Base-by-base conservation (phyloP, 257 asterid species). In the Nicotiana tabacum region DNA sequence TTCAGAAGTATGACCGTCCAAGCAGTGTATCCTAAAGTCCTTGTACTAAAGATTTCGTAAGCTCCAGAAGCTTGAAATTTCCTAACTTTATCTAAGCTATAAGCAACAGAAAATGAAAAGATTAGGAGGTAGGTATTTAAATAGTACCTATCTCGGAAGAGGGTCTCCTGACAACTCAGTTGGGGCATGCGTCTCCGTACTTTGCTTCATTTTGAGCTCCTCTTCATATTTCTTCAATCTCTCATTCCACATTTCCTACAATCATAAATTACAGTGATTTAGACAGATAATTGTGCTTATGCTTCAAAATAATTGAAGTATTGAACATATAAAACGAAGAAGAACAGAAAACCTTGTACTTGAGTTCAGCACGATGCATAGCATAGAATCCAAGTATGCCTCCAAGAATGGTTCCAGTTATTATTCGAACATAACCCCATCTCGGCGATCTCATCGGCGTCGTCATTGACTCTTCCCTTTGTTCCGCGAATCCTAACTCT, bases 401-500 rank as follows among this genome's bases (percentile, higher is more conserved):
- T 77, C 99, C 97, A 10, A 70, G 43, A 61, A 94, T 33, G 21
- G 99, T 94, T 35, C 99, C 98, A 2, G 93, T 12, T 64, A 95
- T 95, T 27, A 95, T 95, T 86, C 97, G 86, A 64, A 92, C 82
- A 85, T 94, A 93, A 5, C 96, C 98, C 99, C 97, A 95, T 64
- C 93, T 87, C 29, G 93, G 89, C 85, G 91, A 82, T 85, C 64
- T 90, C 98, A 90, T 90, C 68, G 72, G 51, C 10, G 51, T 9
- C 11, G 51, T 9, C 51, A 43, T 43, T 9, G 48, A 43, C 8
- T 43, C 51, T 43, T 2, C 51, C 51, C 51, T 43, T 43, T 43
- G 51, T 43, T 43, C 51, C 3, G 12, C 51, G 12, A 43, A 43
- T 2, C 12, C 51, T 43, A 43, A 43, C 11, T 2, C 51, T 9